Conservation (phyloP, 2,329 filamentous ascomycete genomes). For the Curvularia verruculosa region DNA sequence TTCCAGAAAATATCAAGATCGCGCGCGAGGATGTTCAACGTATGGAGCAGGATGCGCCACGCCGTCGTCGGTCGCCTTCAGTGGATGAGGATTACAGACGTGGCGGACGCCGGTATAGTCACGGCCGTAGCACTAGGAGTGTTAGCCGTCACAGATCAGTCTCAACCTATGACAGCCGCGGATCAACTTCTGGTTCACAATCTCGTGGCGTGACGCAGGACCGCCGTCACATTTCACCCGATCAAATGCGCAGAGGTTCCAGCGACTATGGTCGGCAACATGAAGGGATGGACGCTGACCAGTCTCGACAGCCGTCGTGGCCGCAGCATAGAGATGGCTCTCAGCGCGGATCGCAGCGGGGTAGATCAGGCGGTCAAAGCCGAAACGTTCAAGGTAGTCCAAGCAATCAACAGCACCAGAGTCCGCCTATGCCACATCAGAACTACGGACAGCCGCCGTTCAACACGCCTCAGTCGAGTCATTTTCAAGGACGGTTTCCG, state of each 20-base stretch:
- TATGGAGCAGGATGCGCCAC: slow-evolving; percentile 25
- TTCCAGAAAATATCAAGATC: slow-evolving; percentile 32
- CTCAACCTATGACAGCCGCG: slow-evolving; percentile 23
- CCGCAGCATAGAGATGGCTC: slow-evolving; percentile 13
- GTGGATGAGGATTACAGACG: slow-evolving; percentile 23
- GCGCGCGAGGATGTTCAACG: slow-evolving; percentile 28
- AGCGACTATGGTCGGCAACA: slow-evolving; percentile 17
- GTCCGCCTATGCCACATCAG: slow-evolving; percentile 8
- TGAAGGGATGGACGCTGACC: slow-evolving; percentile 15
- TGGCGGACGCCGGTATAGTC: slow-evolving; percentile 18
- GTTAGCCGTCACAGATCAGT: slow-evolving; percentile 23
- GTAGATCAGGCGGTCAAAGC: slow-evolving; percentile 5
- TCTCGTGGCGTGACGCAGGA: slow-evolving; percentile 21
- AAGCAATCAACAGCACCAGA: slow-evolving; percentile 14
- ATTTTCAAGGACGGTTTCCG: slow-evolving; percentile 27
- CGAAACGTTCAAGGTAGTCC: slow-evolving; percentile 12
- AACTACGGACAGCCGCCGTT: slow-evolving; percentile 20
- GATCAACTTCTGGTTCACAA: slow-evolving; percentile 16
- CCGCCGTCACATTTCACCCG: slow-evolving; percentile 21
- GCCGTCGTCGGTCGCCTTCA: slow-evolving; percentile 23
- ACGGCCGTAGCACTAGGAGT: slow-evolving; percentile 24
- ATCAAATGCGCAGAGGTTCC: slow-evolving; percentile 7
- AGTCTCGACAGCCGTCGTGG: slow-evolving; percentile 16
- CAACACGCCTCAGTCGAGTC: slow-evolving; percentile 25
- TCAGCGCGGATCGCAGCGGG: slow-evolving; percentile 21